Evolutionary conservation across 1,139 yeast genomes (phyloP).

Genomic region (Yamadazyma sp.): DNA sequence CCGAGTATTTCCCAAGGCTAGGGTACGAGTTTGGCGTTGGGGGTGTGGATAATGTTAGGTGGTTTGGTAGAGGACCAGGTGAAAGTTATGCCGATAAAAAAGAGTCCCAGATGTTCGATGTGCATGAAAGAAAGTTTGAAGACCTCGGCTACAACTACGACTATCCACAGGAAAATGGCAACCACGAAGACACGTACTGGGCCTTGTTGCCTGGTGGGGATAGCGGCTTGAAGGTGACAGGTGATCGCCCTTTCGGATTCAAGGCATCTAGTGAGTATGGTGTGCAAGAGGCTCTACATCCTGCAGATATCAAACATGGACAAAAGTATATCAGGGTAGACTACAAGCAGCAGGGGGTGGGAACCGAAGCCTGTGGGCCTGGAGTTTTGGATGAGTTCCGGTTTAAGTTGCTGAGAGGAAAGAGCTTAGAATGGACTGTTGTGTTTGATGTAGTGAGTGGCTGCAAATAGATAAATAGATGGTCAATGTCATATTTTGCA

Average conservation of each 20-base stretch:
- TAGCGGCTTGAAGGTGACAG: background rate
- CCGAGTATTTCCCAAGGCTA: constrained; percentile 16
- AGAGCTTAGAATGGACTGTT: background rate
- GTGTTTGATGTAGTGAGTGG: background rate
- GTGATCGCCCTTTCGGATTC: constrained; percentile 15
- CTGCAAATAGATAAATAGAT: too few relatives aligned
- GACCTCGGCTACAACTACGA: constrained; percentile 25
- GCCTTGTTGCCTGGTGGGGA: constrained; percentile 4
- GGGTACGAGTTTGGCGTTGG: constrained; percentile 17
- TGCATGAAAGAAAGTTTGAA: constrained; percentile 13
- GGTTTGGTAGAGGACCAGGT: constrained; percentile 36
- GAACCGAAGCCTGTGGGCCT: constrained; percentile 36
- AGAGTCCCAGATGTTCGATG: constrained; percentile 24
- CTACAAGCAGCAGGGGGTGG: constrained; percentile 32
- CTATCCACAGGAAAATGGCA: constrained; percentile 37
- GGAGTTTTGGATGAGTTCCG: constrained; percentile 15
- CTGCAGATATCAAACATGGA: constrained; percentile 20
- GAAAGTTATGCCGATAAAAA: constrained; percentile 33
- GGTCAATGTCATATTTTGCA: too few relatives aligned
- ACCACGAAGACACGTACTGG: constrained; percentile 31
- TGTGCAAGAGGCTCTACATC: constrained; percentile 27
- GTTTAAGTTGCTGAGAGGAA: background rate
- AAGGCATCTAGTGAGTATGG: constrained; percentile 21
- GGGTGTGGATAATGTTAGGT: constrained; percentile 17
- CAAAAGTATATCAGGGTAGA: constrained; percentile 25